Evolutionary conservation across 202 grass and related monocot species (phyloP).

Genomic region (Eragrostis tef): DNA sequence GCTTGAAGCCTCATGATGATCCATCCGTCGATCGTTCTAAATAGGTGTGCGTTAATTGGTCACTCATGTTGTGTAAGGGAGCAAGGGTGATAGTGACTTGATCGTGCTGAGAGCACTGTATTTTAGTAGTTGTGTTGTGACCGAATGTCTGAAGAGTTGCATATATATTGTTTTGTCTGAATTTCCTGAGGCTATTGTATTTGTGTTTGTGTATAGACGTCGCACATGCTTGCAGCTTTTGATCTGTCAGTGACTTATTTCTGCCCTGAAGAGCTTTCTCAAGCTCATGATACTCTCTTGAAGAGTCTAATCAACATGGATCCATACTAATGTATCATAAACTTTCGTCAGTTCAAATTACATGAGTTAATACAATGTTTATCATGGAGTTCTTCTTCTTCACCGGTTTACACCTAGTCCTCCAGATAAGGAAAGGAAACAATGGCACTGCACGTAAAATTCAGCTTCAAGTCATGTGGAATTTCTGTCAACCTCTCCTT

Average conservation of each 20-base stretch:
- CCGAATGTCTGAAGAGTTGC: not conserved
- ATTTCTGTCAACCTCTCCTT: not conserved
- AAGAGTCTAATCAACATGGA: too few relatives aligned
- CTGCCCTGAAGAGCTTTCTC: too few relatives aligned
- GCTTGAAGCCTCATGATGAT: slow-evolving; percentile 34
- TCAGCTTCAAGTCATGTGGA: not conserved
- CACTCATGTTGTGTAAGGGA: not conserved
- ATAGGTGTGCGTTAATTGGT: not conserved
- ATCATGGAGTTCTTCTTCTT: too few relatives aligned
- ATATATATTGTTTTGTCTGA: not conserved
- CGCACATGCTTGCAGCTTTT: not conserved
- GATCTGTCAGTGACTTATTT: not conserved
- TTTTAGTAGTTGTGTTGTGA: not conserved
- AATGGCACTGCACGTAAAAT: not conserved
- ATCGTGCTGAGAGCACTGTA: not conserved
- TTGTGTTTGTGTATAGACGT: not conserved
- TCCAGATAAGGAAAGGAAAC: too few relatives aligned
- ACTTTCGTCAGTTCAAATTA: too few relatives aligned
- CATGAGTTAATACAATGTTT: too few relatives aligned
- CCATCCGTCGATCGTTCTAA: not conserved
- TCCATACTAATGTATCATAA: too few relatives aligned
- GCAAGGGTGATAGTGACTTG: not conserved
- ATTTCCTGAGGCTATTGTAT: not conserved
- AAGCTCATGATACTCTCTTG: too few relatives aligned
- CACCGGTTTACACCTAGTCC: too few relatives aligned